Conservation (phyloP, 2,329 filamentous ascomycete genomes). For the Dothideomycetes sp. region DNA sequence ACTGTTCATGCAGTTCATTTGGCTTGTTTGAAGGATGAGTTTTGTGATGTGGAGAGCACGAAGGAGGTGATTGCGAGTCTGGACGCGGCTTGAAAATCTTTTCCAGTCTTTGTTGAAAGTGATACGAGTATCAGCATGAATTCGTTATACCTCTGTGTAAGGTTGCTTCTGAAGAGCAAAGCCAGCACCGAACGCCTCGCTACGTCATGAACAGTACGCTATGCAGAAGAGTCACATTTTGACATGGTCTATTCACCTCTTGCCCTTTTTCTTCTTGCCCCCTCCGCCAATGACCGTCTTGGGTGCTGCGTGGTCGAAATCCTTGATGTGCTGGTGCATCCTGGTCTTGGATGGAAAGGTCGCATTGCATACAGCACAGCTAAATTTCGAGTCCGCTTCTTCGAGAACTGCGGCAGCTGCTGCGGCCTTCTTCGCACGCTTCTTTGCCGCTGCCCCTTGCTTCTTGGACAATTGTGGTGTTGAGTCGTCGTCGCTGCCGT, state of each 20-base stretch:
- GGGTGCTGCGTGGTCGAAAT: conserved; percentile 51
- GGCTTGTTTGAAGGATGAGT: no score
- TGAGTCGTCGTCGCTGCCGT: conserved; percentile 13
- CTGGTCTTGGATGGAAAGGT: conserved; percentile 64
- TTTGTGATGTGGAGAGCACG: no score
- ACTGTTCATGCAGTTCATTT: no score
- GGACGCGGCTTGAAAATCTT: no score
- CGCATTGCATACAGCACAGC: conserved; percentile 69
- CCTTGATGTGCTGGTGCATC: conserved; percentile 63
- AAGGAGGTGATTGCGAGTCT: no score
- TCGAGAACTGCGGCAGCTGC: conserved; percentile 29
- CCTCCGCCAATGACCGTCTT: conserved; percentile 15
- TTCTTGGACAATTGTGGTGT: conserved; percentile 19
- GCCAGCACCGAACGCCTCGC: background rate
- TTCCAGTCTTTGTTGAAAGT: no score
- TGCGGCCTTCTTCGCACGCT: conserved; percentile 32
- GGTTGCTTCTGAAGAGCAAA: background rate
- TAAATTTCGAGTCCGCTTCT: conserved; percentile 37
- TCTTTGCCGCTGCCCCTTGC: conserved; percentile 37
- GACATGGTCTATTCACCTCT: conserved; percentile 11
- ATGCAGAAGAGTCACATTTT: background rate
- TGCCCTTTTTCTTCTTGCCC: conserved; percentile 20
- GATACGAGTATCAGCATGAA: no score
- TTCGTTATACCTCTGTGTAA: background rate
- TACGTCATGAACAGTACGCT: background rate